These are phyloP conservation scores for Myrica gale DNA, from an alignment of 306 rosid species.

Conservation along the genomic window DNA sequence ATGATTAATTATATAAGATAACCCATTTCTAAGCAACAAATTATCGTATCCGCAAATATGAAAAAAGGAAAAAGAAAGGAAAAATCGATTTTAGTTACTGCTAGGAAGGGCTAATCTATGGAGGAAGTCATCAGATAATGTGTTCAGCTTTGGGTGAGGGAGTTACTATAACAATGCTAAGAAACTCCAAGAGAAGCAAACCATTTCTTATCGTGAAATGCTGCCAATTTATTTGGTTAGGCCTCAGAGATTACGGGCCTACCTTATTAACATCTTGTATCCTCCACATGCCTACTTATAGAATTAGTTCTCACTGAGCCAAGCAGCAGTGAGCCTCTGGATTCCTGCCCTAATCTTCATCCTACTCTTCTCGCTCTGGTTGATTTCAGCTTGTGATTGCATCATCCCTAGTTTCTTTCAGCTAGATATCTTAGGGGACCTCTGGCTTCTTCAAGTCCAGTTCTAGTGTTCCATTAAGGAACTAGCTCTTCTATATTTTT, in stretches of 20 bases:
- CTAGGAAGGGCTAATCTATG: too few species aligned
- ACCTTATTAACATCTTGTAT: conserved; percentile 45
- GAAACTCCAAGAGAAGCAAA: background rate
- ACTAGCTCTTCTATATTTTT: background rate
- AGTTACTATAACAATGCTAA: background rate
- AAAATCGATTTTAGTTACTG: background rate
- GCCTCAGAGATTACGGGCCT: conserved; percentile 47
- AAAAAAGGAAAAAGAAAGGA: background rate
- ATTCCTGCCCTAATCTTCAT: conserved; percentile 20
- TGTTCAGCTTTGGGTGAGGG: too few species aligned
- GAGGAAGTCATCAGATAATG: too few species aligned
- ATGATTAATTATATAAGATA: conserved; percentile 20
- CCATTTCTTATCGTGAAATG: conserved; percentile 6
- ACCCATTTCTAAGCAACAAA: conserved; percentile 1
- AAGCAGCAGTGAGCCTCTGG: conserved; percentile 33
- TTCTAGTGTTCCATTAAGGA: background rate
- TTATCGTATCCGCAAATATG: conserved; percentile 15
- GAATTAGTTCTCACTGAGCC: conserved; percentile 31
- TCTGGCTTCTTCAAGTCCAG: background rate
- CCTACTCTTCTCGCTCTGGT: conserved; percentile 14
- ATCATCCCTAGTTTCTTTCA: conserved; percentile 30
- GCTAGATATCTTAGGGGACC: conserved; percentile 17
- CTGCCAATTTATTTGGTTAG: conserved; percentile 38
- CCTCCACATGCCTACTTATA: conserved; percentile 50
- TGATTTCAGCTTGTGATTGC: conserved; percentile 23